Evolutionary conservation across 176 grass and related monocot species (phyloP), one percentile per base, ranked within the genome.

Genomic region (Aegilops sharonensis): DNA sequence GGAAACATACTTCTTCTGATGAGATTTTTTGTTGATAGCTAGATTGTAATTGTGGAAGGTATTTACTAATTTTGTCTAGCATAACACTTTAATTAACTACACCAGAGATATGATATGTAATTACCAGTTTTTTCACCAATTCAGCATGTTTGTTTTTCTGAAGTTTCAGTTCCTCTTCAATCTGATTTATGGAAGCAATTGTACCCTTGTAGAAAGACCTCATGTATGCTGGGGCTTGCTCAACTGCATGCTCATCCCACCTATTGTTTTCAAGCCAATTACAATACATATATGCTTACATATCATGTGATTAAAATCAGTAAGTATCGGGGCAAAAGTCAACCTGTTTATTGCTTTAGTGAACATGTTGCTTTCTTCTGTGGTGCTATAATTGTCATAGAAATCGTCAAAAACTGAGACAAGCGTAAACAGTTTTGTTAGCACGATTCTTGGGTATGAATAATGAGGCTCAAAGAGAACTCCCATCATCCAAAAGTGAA

Each of bases 331-430:
- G 14, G 52, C 1, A 15, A 59, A 59, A 59, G 6, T 36, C 4
- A 31, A 92, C 87, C 87, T 92, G 59, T 92, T 60, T 14, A 92
- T 81, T 48, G 87, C 91, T 23, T 31, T 17, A 9, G 75, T 77
- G 5, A 92, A 20, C 42, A 75, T 3, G 12, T 37, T n/a, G 40
- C 87, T 69, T 47, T 92, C 91, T 60, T 92, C 80, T 11, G 50
- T 64, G 34, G 68, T 89, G 10, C 32, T 78, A 8, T 92, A 85
- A 45, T 69, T 70, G 43, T 92, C 91, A 18, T 71, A 92, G 8
- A 81, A 39, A 45, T 92, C 91, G 39, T 92, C 91, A 30, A 92
- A 57, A 40, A 92, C 12, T 25, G 34, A 37, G 0, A 71, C 0
- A 1, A 81, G 9, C 2, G 8, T 0, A 13, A 77, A 20, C 14